phyloP scores from a whole-genome alignment of 805 yeast species.

The Saccharomyces kudriavzevii region DNA sequence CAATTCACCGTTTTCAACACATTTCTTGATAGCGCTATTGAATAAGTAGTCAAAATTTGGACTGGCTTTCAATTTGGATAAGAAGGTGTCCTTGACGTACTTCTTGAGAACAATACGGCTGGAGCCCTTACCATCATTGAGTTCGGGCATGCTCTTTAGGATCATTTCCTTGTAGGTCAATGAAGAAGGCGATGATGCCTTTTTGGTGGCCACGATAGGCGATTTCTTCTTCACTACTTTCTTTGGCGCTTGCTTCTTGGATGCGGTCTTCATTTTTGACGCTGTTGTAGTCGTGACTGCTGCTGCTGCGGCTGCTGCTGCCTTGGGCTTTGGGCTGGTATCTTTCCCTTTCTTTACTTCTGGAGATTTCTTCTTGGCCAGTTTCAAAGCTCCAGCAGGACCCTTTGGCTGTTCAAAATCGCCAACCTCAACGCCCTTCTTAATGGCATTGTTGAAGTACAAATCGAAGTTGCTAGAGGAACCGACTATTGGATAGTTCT shows the following conservation, averaged over 20 bases:
- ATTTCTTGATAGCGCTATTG: constrained; percentile 64
- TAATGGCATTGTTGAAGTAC: constrained; percentile 67
- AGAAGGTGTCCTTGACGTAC: constrained; percentile 47
- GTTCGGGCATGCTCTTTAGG: constrained; percentile 52
- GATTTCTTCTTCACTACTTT: constrained; percentile 1
- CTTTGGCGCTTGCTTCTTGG: not conserved
- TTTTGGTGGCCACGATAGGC: constrained; percentile 1
- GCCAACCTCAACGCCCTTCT: constrained; percentile 72
- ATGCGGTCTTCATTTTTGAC: constrained; percentile 6
- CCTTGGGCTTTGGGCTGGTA: constrained; percentile 19
- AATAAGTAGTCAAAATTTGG: constrained; percentile 65
- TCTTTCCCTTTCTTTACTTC: constrained; percentile 7
- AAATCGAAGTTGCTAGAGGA: constrained; percentile 62
- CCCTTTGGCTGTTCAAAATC: constrained; percentile 81
- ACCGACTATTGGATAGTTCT: constrained; percentile 43
- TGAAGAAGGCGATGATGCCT: constrained; percentile 5
- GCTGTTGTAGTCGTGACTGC: constrained; percentile 19
- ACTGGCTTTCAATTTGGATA: constrained; percentile 44
- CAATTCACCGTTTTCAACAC: constrained; percentile 71
- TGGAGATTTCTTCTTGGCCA: constrained; percentile 25
- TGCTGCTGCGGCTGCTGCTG: constrained; percentile 25
- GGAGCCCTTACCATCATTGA: constrained; percentile 78
- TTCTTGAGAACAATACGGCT: constrained; percentile 83
- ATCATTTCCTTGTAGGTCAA: constrained; percentile 29
- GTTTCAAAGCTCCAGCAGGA: constrained; percentile 76